Base-by-base conservation (phyloP, 1,139 yeast genomes). In the Taiozyma sp. region DNA sequence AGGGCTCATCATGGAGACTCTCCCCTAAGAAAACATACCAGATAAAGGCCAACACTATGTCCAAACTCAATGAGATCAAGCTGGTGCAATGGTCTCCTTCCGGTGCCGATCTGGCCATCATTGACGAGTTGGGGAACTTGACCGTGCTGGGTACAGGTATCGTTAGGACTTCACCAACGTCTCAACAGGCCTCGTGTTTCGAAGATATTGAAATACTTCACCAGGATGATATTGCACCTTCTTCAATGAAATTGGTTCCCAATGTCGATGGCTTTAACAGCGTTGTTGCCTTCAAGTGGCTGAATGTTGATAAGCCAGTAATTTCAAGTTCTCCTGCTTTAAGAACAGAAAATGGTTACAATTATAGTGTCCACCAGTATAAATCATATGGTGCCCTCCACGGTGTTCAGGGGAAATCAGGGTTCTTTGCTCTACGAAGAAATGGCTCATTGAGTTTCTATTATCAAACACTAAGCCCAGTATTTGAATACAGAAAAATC, bases 361-460 rank as follows among this genome's bases (percentile, higher is more conserved):
- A 70, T 8, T 86, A 84, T 62, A 78, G 79, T 2, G 83, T 84
- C 2, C 76, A 74, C 46, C 91, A 83, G 61, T 73, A 74, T 54
- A 79, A 76, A 55, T 77, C 89, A 0, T 70, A 72, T 51, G 90
- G 91, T 1, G 79, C 84, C 0, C 70, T 81, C 53, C 95, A 88
- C 63, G 96, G 96, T 0, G 70, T 81, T 16, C 68, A 77, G 7
- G 76, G 85, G 7, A 86, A 84, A 58, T 88, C 87, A 58, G 95
- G 93, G 1, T 83, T 91, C 61, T 68, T 87, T 36, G 82, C 82
- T 0, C 70, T 89, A 36, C 74, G 95, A 44, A 74, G 76, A 51
- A 80, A 83, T 58, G 96, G 96, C 1, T 73, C 74, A 48, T 64
- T 87, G 39, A 69, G 79, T 43, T 64, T 83, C 40, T 81, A 81